Conservation (phyloP, 1,284 basidiomycete species). For the Ganoderma resinaceum region DNA sequence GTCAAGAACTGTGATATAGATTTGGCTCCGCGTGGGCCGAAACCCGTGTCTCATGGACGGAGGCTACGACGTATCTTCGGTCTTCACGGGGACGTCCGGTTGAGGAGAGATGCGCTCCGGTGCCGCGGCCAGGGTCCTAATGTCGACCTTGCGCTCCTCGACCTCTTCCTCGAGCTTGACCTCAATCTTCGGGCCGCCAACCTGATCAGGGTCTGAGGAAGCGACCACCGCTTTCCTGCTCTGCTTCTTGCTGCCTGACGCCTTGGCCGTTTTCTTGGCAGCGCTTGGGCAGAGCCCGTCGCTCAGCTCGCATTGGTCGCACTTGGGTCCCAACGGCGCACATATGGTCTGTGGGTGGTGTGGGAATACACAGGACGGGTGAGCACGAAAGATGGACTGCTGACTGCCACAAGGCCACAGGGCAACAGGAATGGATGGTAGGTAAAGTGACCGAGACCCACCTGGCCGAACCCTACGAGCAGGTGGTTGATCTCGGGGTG, state of each 20-base stretch:
- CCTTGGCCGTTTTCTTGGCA: conserved; percentile 41
- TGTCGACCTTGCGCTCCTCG: conserved; percentile 26
- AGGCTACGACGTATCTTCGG: conserved; percentile 13
- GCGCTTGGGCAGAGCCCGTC: conserved; percentile 68
- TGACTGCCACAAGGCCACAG: background rate
- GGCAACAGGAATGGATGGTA: background rate
- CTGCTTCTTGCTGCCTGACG: conserved; percentile 18
- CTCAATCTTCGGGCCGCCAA: conserved; percentile 46
- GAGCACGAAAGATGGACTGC: background rate
- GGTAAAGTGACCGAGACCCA: conserved; percentile 38
- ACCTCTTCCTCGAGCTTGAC: conserved; percentile 43
- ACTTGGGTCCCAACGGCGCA: conserved; percentile 82
- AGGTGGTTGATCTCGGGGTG: conserved; percentile 88
- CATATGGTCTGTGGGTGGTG: conserved; percentile 70
- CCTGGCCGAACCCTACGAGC: conserved; percentile 94
- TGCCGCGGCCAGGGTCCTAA: conserved; percentile 4
- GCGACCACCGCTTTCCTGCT: conserved; percentile 22
- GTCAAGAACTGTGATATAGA: background rate
- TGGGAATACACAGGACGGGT: background rate
- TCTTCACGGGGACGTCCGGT: conserved; percentile 15
- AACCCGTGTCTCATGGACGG: no score
- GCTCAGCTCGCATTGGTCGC: conserved; percentile 77
- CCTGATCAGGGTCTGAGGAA: background rate
- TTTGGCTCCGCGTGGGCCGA: background rate
- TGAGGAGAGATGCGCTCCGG: conserved; percentile 4